Conservation (phyloP, 2,329 filamentous ascomycete genomes). For the Penicillium paneum region DNA sequence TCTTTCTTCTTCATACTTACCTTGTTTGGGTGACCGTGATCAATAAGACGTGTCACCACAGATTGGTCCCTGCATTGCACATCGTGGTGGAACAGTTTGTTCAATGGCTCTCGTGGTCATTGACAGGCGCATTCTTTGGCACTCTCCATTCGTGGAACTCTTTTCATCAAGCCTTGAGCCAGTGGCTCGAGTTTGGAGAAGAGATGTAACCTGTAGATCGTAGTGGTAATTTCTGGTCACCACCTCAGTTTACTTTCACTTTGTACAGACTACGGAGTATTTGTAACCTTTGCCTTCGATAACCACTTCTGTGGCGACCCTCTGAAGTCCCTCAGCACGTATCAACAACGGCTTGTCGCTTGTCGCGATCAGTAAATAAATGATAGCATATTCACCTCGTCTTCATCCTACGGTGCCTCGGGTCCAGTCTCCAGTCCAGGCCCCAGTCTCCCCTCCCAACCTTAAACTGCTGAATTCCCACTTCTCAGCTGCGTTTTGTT, state of each 20-base stretch:
- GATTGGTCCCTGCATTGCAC: slow-evolving; percentile 57
- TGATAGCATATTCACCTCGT: too few relatives aligned
- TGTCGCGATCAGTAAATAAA: not conserved
- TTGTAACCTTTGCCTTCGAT: too few relatives aligned
- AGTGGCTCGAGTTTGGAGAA: slow-evolving; percentile 35
- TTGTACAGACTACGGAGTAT: too few relatives aligned
- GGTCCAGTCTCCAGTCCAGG: too few relatives aligned
- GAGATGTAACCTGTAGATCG: slow-evolving; percentile 12
- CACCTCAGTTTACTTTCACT: too few relatives aligned
- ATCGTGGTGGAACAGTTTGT: slow-evolving; percentile 51
- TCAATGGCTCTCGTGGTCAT: slow-evolving; percentile 47
- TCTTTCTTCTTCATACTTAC: slow-evolving; percentile 52
- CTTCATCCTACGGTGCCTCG: not conserved
- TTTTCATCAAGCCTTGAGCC: slow-evolving; percentile 36
- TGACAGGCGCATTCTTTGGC: slow-evolving; percentile 43
- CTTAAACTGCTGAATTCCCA: not conserved
- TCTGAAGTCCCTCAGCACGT: too few relatives aligned
- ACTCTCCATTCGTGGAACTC: slow-evolving; percentile 28
- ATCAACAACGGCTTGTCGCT: not conserved
- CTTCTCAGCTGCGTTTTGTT: not conserved
- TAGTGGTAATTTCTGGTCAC: too few relatives aligned
- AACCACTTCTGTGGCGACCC: too few relatives aligned
- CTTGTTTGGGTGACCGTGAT: slow-evolving; percentile 50
- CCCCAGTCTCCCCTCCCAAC: not conserved
- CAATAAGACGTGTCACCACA: slow-evolving; percentile 46